Evolutionary conservation across 148 eudicot species (phyloP).

Genomic region (Heliamphora exappendiculata): DNA sequence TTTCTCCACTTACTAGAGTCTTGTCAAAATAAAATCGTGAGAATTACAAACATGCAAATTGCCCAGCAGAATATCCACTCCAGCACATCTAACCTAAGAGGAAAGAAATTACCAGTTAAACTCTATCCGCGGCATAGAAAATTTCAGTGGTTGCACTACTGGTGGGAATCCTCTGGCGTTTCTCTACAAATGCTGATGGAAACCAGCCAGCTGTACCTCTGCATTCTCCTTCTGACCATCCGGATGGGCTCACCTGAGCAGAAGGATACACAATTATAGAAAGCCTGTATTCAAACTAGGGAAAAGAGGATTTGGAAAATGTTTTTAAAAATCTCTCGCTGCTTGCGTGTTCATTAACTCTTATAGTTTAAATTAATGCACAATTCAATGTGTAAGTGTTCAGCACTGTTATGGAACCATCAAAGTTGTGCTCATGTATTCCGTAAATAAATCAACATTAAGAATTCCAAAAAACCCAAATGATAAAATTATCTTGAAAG

Average conservation of each 20-base stretch:
- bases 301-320: not conserved
- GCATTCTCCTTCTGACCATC: conserved; percentile 98
- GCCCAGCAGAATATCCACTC: not conserved
- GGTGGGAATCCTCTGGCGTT: conserved; percentile 64
- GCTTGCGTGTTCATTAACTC: not conserved
- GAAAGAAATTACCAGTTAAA: conserved; percentile 7
- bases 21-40: not conserved
- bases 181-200: conserved; percentile 77
- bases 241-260: conserved; percentile 61
- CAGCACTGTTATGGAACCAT: not conserved
- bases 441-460: not conserved
- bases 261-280: too few relatives aligned
- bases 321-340: not conserved
- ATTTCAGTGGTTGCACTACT: conserved; percentile 46
- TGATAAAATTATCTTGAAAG: not conserved
- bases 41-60: not conserved
- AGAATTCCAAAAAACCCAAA: not conserved
- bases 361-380: not conserved
- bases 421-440: not conserved
- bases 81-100: not conserved
- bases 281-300: not conserved
- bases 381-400: not conserved
- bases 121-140: conserved; percentile 25
- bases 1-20: not conserved
- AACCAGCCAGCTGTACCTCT: conserved; percentile 94